Evolutionary conservation across 106 monocot species (phyloP).

Genomic region (Acanthochlamys bracteata): DNA sequence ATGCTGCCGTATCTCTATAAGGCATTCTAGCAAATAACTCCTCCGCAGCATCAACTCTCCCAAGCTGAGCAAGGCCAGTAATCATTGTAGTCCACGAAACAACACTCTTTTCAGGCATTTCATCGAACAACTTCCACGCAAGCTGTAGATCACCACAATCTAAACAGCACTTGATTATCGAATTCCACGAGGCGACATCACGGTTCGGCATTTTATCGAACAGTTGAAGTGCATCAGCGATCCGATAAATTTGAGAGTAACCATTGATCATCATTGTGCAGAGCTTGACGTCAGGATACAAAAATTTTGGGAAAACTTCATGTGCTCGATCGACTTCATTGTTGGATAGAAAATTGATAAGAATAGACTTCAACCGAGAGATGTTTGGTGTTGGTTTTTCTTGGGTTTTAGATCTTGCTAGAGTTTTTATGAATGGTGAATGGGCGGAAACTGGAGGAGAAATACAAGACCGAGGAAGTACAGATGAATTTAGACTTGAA

Average conservation of each 20-base stretch:
- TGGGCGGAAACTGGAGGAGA: neutral
- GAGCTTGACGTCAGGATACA: conserved; percentile 30
- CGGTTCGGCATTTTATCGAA: conserved; percentile 54
- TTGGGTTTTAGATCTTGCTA: neutral
- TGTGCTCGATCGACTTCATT: conserved; percentile 39
- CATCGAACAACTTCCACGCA: conserved; percentile 38
- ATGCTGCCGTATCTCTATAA: conserved; percentile 51
- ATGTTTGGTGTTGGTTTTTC: neutral
- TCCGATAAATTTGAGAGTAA: conserved; percentile 22
- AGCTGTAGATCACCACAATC: conserved; percentile 33
- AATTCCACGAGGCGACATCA: conserved; percentile 57
- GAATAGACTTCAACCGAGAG: conserved; percentile 11
- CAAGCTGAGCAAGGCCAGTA: conserved; percentile 38
- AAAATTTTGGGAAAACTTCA: conserved; percentile 35
- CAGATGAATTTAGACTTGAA: conserved; percentile 9
- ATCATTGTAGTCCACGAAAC: conserved; percentile 79
- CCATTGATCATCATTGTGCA: conserved; percentile 75
- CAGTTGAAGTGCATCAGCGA: conserved; percentile 45
- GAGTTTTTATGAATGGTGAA: neutral
- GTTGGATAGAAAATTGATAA: conserved; percentile 24
- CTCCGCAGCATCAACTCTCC: conserved; percentile 39
- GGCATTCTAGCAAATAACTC: conserved; percentile 56
- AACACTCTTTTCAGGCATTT: conserved; percentile 66
- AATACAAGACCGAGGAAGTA: neutral
- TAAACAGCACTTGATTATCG: conserved; percentile 54